These are phyloP conservation scores for Microbotryomycetes sp. DNA, from an alignment of 1,284 basidiomycete genomes.

Conservation along the genomic window DNA sequence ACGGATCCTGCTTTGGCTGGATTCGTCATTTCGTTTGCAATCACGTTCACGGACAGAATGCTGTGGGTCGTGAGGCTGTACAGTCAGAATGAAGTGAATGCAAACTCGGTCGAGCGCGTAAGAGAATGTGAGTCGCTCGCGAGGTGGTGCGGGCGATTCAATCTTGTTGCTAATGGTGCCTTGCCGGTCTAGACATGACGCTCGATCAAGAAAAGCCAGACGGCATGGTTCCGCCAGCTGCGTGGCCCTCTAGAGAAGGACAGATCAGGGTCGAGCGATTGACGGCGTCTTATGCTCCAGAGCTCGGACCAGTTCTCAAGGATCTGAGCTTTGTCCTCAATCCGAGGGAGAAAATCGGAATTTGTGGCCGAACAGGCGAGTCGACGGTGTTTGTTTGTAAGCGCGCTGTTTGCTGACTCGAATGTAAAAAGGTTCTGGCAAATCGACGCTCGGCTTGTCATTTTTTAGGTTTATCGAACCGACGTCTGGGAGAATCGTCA, in stretches of 20 bases:
- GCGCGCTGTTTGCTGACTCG: too few relatives aligned
- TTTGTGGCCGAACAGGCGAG: slow-evolving; percentile 48
- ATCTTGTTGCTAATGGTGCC: neutral
- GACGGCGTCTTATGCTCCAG: slow-evolving; percentile 46
- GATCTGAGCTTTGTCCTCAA: slow-evolving; percentile 46
- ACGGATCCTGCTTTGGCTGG: slow-evolving; percentile 43
- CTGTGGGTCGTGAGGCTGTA: slow-evolving; percentile 48
- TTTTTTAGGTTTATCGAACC: slow-evolving; percentile 49
- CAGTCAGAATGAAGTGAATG: slow-evolving; percentile 44
- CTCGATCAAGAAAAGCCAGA: slow-evolving; percentile 46
- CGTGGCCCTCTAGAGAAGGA: slow-evolving; percentile 46
- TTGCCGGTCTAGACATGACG: slow-evolving; percentile 36
- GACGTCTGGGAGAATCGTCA: slow-evolving; percentile 41
- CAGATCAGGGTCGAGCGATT: slow-evolving; percentile 45
- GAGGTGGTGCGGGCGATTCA: neutral
- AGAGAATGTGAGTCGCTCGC: slow-evolving; percentile 41
- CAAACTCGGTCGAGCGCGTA: slow-evolving; percentile 48
- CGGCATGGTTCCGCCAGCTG: slow-evolving; percentile 45
- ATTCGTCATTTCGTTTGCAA: slow-evolving; percentile 36
- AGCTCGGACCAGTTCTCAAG: slow-evolving; percentile 47
- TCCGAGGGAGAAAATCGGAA: slow-evolving; percentile 47
- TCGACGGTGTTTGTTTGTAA: too few relatives aligned
- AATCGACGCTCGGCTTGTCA: slow-evolving; percentile 44
- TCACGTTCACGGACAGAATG: slow-evolving; percentile 43
- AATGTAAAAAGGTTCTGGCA: slow-evolving; percentile 36